Evolutionary conservation across 163 green algal species (phyloP), one percentile per base, ranked within the genome.

Genomic region (Volvox carteri): DNA sequence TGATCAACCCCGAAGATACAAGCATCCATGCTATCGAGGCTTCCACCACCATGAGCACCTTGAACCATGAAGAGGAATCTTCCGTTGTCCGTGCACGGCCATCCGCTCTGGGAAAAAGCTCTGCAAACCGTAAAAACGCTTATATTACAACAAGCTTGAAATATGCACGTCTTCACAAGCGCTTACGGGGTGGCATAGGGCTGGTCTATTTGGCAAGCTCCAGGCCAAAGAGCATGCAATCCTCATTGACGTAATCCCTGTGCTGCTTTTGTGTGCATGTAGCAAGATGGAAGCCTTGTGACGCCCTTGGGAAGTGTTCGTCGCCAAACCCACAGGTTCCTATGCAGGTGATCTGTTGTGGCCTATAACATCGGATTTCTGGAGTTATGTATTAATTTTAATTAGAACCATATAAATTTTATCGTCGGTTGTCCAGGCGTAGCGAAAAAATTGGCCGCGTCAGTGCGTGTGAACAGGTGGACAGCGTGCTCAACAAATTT

Each of bases 1-100:
- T 65, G 85, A 98, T 98, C 11, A 98, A 93, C 0, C 52, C 91
- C 16, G 86, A 95, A 28, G 87, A 95, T 16, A 96, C 92, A 4
- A 90, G 33, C 96, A 98, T 98, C 95, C 95, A 98, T 25, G 75
- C 62, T 2, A 2, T 25, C n/a, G 91, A 86, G 0, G 70, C 87
- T 8, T 76, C 67, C 28, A 86, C 86, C 23, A 89, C 92, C 23
- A 87, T 60, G 16, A 92, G 18, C 1, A 92, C 87, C 8, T 90
- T 78, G 30, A 88, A 5, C 60, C 30, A 37, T 14, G 74, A 81
- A 23, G 28, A 16, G 12, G 74, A 68, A 21, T 44, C n/a, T 18
- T 79, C 72, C 19, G n/a, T 21, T 41, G 25, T 28, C 62, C 28
- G 62, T 41, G 16, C 16, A 73, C 62, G n/a, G 25, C 23, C 28